Conservation (phyloP, 495 filamentous ascomycete species). For the Entonaema liquescens region DNA sequence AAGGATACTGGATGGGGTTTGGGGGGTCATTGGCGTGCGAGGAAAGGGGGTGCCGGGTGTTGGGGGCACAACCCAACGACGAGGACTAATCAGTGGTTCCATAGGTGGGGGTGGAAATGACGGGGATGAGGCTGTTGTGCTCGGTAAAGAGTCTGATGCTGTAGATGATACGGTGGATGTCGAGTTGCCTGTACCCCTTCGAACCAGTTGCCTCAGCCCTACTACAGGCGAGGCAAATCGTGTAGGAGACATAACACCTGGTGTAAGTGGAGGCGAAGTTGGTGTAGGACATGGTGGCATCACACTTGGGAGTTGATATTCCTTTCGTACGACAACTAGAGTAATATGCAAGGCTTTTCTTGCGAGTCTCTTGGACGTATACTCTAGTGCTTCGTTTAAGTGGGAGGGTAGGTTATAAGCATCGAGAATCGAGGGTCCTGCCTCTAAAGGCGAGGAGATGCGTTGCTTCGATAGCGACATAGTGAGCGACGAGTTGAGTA, state of each 20-base stretch:
- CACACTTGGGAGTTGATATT: conserved; percentile 55
- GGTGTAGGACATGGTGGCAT: conserved; percentile 37
- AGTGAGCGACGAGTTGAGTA: conserved; percentile 12
- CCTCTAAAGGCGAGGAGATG: conserved; percentile 66
- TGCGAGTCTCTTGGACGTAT: conserved; percentile 59
- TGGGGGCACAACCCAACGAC: conserved; percentile 40
- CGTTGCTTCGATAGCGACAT: conserved; percentile 54
- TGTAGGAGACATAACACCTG: conserved; percentile 41
- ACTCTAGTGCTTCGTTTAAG: conserved; percentile 57
- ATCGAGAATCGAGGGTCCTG: conserved; percentile 59
- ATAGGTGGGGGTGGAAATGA: conserved; percentile 54
- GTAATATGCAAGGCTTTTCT: conserved; percentile 58
- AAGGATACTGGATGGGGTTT: conserved; percentile 52
- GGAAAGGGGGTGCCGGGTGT: conserved; percentile 42
- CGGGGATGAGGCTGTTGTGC: conserved; percentile 52
- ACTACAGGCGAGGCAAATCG: conserved; percentile 46
- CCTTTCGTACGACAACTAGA: conserved; percentile 59
- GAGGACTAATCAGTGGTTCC: conserved; percentile 35
- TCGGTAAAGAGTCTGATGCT: conserved; percentile 51
- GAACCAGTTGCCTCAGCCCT: conserved; percentile 53
- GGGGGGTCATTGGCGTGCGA: conserved; percentile 53
- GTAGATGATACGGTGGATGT: conserved; percentile 33
- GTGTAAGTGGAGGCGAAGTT: conserved; percentile 43
- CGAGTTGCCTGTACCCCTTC: conserved; percentile 43
- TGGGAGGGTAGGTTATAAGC: conserved; percentile 55